Base-by-base conservation (phyloP, 2,329 filamentous ascomycete species). In the Lecanoromycetidae sp. region DNA sequence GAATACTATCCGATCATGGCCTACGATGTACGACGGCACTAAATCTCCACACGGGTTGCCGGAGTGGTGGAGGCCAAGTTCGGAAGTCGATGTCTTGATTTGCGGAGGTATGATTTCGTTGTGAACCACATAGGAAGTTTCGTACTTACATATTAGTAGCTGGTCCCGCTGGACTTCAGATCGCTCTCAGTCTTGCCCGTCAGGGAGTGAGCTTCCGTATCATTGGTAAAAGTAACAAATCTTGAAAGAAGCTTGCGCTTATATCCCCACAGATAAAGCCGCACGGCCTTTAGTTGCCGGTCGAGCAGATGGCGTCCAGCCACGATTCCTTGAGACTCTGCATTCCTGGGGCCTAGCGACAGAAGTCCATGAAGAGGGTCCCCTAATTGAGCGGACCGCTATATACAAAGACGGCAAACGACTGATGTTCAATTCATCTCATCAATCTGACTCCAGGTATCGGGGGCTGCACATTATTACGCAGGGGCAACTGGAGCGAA, bases 391-490 rank as follows among this genome's bases (percentile, higher is more conserved):
- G 17, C 48, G 52, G 22, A 62, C 59, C 7, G 58, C 56, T 8
- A 54, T 63, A 22, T 61, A 58, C 50, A 56, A 56, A 38, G 54
- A 64, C 23, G 61, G 62, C 3, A 48, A 58, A 32, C 57, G 57
- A 43, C 44, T 64, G 27, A 33, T 59, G 3, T 57, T 56, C 45
- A 51, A 49, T 15, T 54, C 51, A 7, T 56, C 56, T 4, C 57
- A 58, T 41, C 60, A 62, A 42, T 63, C 55, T 2, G 62, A 65
- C 49, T 63, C 62, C 7, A 54, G 60, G 4, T 64, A 63, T 45
- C 57, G 60, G 19, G 62, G 63, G 6, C 36, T 64, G 3, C 60
- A 64, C 44, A 56, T 65, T 46, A 61, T 64, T 40, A 63, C 63
- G 0, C 62, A 66, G 39, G 59, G 63, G 2, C 63, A 64, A 44